Conservation (phyloP, 306 rosid genomes). For the Lathyrus oleraceus region DNA sequence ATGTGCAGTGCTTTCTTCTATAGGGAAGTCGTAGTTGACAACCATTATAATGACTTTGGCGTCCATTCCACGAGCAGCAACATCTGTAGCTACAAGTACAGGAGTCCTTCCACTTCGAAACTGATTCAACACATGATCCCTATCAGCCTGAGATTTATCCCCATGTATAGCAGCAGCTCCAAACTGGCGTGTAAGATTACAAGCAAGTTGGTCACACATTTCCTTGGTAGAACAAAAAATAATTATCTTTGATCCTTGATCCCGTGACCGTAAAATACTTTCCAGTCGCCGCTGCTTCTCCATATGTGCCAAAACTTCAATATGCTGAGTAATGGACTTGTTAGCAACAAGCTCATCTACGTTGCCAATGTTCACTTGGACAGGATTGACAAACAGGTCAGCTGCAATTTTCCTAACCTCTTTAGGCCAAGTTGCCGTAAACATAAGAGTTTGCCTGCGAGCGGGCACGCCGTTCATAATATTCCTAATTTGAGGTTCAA, state of each 20-base stretch:
- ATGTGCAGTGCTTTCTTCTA: conserved; percentile 91
- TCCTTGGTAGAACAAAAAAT: conserved; percentile 95
- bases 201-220: conserved; percentile 96
- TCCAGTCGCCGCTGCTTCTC: conserved; percentile 89
- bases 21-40: conserved; percentile 92
- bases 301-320: conserved; percentile 71
- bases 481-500: conserved; percentile 98
- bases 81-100: conserved; percentile 96
- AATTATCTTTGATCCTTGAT: conserved; percentile 89
- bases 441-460: conserved; percentile 96
- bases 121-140: conserved; percentile 86
- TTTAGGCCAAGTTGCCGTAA: conserved; percentile 99
- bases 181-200: too few species aligned
- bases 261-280: conserved; percentile 84
- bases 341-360: conserved; percentile 98
- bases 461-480: conserved; percentile 92
- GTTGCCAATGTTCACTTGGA: conserved; percentile 96
- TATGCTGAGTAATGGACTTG: conserved; percentile 93
- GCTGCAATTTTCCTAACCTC: conserved; percentile 99
- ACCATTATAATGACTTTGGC: conserved; percentile 96
- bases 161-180: conserved; percentile 39
- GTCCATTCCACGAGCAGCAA: conserved; percentile 97
- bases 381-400: conserved; percentile 84
- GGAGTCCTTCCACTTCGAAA: conserved; percentile 90
- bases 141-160: conserved; percentile 95